A percentile compares a stretch with the other conserved stretches of the same genome.
Conservation (phyloP, 768 basidiomycete genomes). For the Lactarius indigo region DNA sequence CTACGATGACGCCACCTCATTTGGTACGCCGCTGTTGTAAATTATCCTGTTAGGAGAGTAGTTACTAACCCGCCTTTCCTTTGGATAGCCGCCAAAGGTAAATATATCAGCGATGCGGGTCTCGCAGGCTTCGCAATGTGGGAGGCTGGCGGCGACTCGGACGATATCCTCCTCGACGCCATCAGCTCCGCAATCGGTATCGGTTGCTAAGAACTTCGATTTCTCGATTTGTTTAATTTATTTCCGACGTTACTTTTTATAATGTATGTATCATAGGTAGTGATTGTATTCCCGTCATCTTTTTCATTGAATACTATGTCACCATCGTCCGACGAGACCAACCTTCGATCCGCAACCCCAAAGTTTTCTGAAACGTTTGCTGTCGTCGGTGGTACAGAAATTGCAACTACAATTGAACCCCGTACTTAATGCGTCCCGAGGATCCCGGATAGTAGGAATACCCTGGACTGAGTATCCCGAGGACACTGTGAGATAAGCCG, state of each 20-base stretch:
- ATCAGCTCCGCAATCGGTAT: conserved; percentile 28
- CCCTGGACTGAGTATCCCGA: not conserved
- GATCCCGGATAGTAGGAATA: not conserved
- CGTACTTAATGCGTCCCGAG: not conserved
- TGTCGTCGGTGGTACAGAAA: not conserved
- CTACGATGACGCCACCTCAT: conserved; percentile 34
- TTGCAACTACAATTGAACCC: not conserved
- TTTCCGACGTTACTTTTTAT: not conserved
- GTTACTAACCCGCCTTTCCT: not conserved
- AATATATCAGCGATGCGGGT: conserved; percentile 35
- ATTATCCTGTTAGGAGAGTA: not conserved
- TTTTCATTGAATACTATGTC: not conserved
- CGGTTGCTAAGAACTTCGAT: not conserved
- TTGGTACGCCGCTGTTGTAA: conserved; percentile 23
- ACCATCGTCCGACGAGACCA: not conserved
- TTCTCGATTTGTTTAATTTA: not conserved
- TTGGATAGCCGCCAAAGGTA: conserved; percentile 40
- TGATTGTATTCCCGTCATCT: not conserved
- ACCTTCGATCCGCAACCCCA: not conserved
- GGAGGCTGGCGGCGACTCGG: conserved; percentile 42
- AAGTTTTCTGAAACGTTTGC: not conserved
- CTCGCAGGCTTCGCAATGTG: conserved; percentile 46
- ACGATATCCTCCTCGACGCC: conserved; percentile 35
- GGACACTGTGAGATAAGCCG: no score
- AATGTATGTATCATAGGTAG: not conserved